A percentile compares a stretch with the other conserved stretches of the same genome.
Conservation (phyloP, 805 yeast species). For the Candida pini region DNA sequence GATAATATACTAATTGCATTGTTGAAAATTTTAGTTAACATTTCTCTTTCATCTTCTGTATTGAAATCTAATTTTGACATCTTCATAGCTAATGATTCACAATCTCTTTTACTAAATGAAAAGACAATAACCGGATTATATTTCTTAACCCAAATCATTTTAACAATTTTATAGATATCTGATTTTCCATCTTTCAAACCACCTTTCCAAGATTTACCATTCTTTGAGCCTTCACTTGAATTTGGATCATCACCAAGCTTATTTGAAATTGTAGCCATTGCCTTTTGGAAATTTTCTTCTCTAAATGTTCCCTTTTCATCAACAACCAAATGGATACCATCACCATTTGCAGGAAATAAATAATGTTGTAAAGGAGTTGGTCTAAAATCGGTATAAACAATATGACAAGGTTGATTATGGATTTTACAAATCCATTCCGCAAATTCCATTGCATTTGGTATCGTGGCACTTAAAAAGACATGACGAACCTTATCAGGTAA, state of each 20-base stretch:
- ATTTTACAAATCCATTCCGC: conserved; percentile 98
- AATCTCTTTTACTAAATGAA: conserved; percentile 95
- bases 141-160: conserved; percentile 95
- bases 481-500: conserved; percentile 93
- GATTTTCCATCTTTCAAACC: conserved; percentile 62
- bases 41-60: conserved; percentile 88
- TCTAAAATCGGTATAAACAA: conserved; percentile 96
- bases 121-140: conserved; percentile 98
- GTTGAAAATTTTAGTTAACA: conserved; percentile 80
- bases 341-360: conserved; percentile 96
- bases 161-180: conserved; percentile 93
- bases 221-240: conserved; percentile 46
- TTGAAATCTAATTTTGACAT: conserved; percentile 96
- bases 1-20: conserved; percentile 87
- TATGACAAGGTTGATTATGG: conserved; percentile 96
- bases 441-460: conserved; percentile 97
- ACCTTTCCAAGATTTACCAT: conserved; percentile 77
- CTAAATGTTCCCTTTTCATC: conserved; percentile 95
- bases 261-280: conserved; percentile 89
- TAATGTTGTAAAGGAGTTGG: conserved; percentile 99
- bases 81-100: conserved; percentile 89
- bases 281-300: conserved; percentile 97
- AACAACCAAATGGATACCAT: conserved; percentile 94
- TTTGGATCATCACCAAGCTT: conserved; percentile 80
- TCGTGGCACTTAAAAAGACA: conserved; percentile 88